Conservation (phyloP, 2,329 filamentous ascomycete genomes). For the Blastomyces gilchristii region DNA sequence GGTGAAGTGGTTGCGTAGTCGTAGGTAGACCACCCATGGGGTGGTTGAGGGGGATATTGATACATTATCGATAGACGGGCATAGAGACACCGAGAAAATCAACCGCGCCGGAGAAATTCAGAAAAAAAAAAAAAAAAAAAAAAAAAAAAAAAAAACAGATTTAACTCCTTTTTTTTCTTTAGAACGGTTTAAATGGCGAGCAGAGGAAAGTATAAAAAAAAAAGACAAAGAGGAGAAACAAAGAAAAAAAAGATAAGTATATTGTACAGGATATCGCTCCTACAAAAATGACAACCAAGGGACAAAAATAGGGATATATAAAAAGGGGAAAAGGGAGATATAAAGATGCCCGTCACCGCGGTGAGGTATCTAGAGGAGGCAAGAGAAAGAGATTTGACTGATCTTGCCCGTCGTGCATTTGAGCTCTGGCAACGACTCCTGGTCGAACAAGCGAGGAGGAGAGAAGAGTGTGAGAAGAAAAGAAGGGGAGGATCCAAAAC, state of each 20-base stretch:
- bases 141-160: background rate
- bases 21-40: conserved; percentile 40
- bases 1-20: conserved; percentile 42
- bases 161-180: background rate
- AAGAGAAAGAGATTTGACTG: conserved; percentile 31
- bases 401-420: conserved; percentile 36
- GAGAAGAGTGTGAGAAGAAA: background rate
- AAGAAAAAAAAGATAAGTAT: conserved; percentile 25
- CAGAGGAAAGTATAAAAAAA: conserved; percentile 1
- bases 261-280: conserved; percentile 39
- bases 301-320: conserved; percentile 22
- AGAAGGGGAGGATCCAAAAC: background rate
- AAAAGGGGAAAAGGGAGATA: conserved; percentile 3
- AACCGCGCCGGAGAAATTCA: background rate
- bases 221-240: conserved; percentile 13
- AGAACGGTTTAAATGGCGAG: background rate
- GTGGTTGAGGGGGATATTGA: conserved; percentile 36
- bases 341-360: conserved; percentile 33
- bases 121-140: conserved; percentile 8
- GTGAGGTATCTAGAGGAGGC: conserved; percentile 33
- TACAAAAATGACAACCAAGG: conserved; percentile 19
- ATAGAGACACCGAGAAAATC: conserved; percentile 18
- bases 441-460: background rate
- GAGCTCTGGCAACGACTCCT: conserved; percentile 24
- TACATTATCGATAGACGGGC: conserved; percentile 35